These are phyloP conservation scores for Colletotrichum gigasporum DNA, from an alignment of 2,329 filamentous ascomycete genomes.

Conservation along the genomic window DNA sequence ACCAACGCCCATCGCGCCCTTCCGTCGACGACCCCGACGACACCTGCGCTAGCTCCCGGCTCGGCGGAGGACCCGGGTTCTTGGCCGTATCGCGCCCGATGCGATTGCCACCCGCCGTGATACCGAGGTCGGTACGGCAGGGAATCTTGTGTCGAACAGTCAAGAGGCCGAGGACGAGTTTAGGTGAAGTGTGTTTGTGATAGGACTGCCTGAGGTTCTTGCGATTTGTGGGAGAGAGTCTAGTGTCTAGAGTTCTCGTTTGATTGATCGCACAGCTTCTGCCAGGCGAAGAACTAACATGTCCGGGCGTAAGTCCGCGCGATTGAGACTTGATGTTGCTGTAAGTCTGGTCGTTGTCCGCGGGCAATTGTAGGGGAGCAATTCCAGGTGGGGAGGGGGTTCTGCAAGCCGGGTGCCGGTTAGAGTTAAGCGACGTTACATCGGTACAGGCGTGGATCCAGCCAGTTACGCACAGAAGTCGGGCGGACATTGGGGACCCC, in stretches of 20 bases:
- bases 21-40: conserved; percentile 5
- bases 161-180: not conserved
- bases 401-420: not conserved
- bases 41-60: not conserved
- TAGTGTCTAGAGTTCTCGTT: too few relatives aligned
- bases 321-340: too few relatives aligned
- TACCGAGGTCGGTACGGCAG: not conserved
- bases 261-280: too few relatives aligned
- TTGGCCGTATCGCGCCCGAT: not conserved
- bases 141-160: not conserved
- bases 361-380: too few relatives aligned
- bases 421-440: conserved; percentile 19
- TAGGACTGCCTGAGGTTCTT: too few relatives aligned
- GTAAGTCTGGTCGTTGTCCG: too few relatives aligned
- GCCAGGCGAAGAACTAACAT: too few relatives aligned
- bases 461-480: not conserved
- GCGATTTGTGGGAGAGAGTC: too few relatives aligned
- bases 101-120: not conserved
- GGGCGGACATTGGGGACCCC: not conserved
- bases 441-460: not conserved
- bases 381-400: too few relatives aligned
- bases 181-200: too few relatives aligned
- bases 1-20: conserved; percentile 6
- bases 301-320: too few relatives aligned
- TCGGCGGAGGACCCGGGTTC: conserved; percentile 5